A percentile compares a stretch with the other conserved stretches of the same genome.
These are phyloP conservation scores for Nadsonia commutata DNA, from an alignment of 1,139 yeast genomes.

Conservation along the genomic window DNA sequence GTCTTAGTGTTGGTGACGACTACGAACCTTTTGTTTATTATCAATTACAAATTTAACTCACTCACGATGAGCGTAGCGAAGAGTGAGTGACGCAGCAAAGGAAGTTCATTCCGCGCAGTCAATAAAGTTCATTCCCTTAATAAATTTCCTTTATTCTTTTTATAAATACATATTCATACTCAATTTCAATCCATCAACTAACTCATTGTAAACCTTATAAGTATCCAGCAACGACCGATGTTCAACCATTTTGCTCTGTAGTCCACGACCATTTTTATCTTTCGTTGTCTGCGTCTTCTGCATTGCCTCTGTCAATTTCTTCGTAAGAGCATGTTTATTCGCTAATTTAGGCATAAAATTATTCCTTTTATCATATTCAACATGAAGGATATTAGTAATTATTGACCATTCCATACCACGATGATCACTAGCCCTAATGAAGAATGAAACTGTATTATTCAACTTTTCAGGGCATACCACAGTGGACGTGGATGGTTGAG, in stretches of 20 bases:
- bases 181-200: not conserved
- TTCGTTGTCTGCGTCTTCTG: too few species aligned
- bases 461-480: not conserved
- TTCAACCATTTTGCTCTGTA: not conserved
- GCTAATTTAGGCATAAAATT: not conserved
- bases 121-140: not conserved
- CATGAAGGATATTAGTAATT: not conserved
- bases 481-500: not conserved
- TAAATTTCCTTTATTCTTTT: not conserved
- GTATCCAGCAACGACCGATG: not conserved
- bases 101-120: not conserved
- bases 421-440: not conserved
- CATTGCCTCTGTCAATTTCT: too few species aligned
- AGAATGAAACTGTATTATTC: not conserved
- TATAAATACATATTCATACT: not conserved
- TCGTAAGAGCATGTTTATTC: not conserved
- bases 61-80: not conserved
- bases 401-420: not conserved
- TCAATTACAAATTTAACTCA: constrained; percentile 29
- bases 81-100: not conserved
- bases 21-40: constrained; percentile 92
- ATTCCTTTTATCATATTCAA: not conserved
- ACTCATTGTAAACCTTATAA: not conserved
- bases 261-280: too few species aligned
- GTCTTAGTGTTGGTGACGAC: constrained; percentile 73